These are phyloP conservation scores for Paecilomyces formosus DNA, from an alignment of 2,329 filamentous ascomycete species.

Conservation along the genomic window DNA sequence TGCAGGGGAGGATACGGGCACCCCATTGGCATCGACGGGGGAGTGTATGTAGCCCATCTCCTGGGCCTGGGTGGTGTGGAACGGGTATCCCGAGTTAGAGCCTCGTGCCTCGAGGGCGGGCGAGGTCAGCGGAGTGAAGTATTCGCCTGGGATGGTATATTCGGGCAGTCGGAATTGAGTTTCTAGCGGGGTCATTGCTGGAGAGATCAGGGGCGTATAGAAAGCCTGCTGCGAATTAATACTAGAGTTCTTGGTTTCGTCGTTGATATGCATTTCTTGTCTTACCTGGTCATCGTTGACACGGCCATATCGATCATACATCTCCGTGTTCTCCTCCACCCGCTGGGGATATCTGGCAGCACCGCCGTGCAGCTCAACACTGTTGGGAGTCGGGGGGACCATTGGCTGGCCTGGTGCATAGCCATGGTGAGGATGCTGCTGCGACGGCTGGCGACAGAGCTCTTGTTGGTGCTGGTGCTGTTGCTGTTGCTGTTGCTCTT, in stretches of 20 bases:
- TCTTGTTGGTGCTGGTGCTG: conserved; percentile 18
- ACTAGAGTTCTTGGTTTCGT: not conserved
- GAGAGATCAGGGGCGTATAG: conserved; percentile 44
- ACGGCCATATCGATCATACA: conserved; percentile 39
- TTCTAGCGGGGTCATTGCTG: conserved; percentile 44
- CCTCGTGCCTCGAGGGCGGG: conserved; percentile 43
- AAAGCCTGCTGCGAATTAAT: conserved; percentile 29
- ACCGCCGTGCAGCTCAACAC: conserved; percentile 40
- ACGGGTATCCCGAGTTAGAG: conserved; percentile 26
- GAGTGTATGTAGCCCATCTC: conserved; percentile 36
- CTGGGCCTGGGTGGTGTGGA: conserved; percentile 26
- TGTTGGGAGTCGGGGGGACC: conserved; percentile 43
- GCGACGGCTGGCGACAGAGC: conserved; percentile 1
- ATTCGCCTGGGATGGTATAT: conserved; percentile 41
- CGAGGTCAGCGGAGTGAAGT: conserved; percentile 44
- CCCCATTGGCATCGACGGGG: conserved; percentile 30
- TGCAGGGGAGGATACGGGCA: conserved; percentile 23
- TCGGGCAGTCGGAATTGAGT: conserved; percentile 40
- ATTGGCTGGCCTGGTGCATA: conserved; percentile 25
- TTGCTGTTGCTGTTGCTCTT: conserved; percentile 24
- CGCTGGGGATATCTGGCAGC: conserved; percentile 33
- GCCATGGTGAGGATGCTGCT: conserved; percentile 11
- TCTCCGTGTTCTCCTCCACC: conserved; percentile 32
- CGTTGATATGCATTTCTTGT: not conserved
- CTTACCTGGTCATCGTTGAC: conserved; percentile 38